Evolutionary conservation across 306 rosid species (phyloP).

Genomic region (Lathyrus tuberosus): DNA sequence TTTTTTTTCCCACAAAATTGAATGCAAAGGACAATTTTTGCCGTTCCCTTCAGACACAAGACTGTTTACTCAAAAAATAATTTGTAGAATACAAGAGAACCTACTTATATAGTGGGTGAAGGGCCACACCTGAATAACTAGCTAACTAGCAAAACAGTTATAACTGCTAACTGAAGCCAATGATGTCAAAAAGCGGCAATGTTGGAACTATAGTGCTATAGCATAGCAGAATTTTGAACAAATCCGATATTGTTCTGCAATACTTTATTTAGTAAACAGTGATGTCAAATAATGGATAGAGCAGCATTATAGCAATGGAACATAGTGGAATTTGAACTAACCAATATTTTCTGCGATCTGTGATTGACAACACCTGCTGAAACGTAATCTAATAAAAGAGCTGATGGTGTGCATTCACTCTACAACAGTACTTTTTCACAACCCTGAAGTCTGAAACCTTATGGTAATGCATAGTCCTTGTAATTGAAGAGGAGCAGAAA

Average conservation of each 20-base stretch:
- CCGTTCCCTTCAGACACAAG: no score
- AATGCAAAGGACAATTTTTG: no score
- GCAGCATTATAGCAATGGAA: not conserved
- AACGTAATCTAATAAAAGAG: not conserved
- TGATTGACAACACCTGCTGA: not conserved
- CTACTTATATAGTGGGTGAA: no score
- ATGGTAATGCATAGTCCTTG: no score
- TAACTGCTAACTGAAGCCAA: not conserved
- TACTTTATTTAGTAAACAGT: not conserved
- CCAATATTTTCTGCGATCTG: not conserved
- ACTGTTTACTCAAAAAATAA: no score
- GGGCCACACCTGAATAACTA: not conserved
- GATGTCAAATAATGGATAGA: not conserved
- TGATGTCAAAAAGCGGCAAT: not conserved
- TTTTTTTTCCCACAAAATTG: no score
- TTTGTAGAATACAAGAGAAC: no score
- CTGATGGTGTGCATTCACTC: not conserved
- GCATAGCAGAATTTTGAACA: not conserved
- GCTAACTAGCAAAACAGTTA: not conserved
- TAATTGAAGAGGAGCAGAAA: no score
- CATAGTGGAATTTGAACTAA: not conserved
- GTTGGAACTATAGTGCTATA: not conserved
- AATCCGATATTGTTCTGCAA: not conserved
- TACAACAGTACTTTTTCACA: no score
- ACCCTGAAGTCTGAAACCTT: no score